phyloP scores from a whole-genome alignment of 164 flowering plant species.

The grape (Vitis vinifera) region ASM3070453v1 NC_081809.1:26107001-26107500 shows the following conservation, averaged over 20 bases:
- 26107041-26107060: slow-evolving; percentile 62
- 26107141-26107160: slow-evolving; percentile 91
- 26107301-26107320: slow-evolving; percentile 89
- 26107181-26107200: slow-evolving; percentile 71
- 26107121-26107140: slow-evolving; percentile 36
- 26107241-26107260: slow-evolving; percentile 34
- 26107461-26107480: slow-evolving; percentile 68
- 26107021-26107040: slow-evolving; percentile 66
- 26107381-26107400: slow-evolving; percentile 56
- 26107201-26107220: slow-evolving; percentile 46
- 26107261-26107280: slow-evolving; percentile 50
- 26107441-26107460: slow-evolving; percentile 66
- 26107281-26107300: slow-evolving; percentile 70
- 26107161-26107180: slow-evolving; percentile 71
- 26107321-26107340: slow-evolving; percentile 76
- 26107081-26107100: slow-evolving; percentile 79
- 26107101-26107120: slow-evolving; percentile 76
- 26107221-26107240: slow-evolving; percentile 23
- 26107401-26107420: slow-evolving; percentile 55
- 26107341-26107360: slow-evolving; percentile 44
- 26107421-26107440: slow-evolving; percentile 41
- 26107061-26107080: slow-evolving; percentile 83
- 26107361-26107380: slow-evolving; percentile 34
- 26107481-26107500: slow-evolving; percentile 76
- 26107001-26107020: slow-evolving; percentile 79